Percentiles rank a stretch among this genome's conserved stretches.
Conservation (phyloP, 148 eudicot species). For the Arctostaphylos glauca region DNA sequence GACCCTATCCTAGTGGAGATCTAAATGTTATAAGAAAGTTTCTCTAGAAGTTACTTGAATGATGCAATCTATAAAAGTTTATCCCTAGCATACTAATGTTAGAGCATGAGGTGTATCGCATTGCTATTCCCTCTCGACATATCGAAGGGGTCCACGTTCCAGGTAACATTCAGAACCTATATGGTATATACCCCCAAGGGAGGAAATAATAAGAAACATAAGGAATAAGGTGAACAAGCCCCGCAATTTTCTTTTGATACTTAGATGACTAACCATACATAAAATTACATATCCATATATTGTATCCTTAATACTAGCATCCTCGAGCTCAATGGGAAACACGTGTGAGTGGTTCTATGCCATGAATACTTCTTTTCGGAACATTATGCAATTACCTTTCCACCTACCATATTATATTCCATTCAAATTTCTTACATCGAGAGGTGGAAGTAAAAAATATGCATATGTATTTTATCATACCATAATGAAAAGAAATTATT, state of each 20-base stretch:
- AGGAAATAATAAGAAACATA: background rate
- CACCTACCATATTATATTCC: too few species aligned
- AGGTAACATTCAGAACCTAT: background rate
- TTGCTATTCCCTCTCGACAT: background rate
- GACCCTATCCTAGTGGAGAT: background rate
- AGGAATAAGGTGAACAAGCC: background rate
- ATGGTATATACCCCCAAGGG: background rate
- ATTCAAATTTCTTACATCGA: too few species aligned
- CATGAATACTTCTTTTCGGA: too few species aligned
- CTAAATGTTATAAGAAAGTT: background rate
- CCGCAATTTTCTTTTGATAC: background rate
- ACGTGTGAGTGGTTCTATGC: background rate
- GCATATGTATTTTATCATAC: background rate
- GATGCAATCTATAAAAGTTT: background rate
- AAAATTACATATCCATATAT: background rate
- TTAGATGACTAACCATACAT: background rate
- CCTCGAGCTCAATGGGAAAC: background rate
- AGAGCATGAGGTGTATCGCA: background rate
- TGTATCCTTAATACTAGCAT: background rate
- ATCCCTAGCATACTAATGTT: background rate
- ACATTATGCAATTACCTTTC: too few species aligned
- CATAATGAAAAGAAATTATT: background rate
- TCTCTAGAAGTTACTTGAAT: background rate
- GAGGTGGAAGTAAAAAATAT: background rate
- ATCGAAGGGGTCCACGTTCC: background rate